Evolutionary conservation across 2,329 filamentous ascomycete species (phyloP).

Genomic region (Didymella pomorum): DNA sequence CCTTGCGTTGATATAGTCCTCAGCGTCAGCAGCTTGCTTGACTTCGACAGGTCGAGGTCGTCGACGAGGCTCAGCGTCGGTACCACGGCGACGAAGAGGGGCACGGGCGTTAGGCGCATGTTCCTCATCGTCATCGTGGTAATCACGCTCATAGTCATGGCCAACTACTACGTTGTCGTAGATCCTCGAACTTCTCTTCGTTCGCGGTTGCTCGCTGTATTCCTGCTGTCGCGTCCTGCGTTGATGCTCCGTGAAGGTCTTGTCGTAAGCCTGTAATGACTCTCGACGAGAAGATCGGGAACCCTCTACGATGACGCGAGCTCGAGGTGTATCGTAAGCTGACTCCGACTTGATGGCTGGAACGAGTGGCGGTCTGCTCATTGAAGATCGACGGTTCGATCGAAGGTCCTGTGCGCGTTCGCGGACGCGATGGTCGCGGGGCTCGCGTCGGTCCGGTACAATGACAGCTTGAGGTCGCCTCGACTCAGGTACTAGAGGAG

Average conservation of each 20-base stretch:
- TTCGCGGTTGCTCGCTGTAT: constrained; percentile 25
- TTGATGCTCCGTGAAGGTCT: constrained; percentile 24
- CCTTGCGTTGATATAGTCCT: constrained; percentile 42
- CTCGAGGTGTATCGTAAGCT: constrained; percentile 35
- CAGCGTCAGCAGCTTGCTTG: constrained; percentile 32
- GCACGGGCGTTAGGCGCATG: background rate
- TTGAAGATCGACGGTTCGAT: constrained; percentile 30
- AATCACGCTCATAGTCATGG: constrained; percentile 24
- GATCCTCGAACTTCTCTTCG: constrained; percentile 26
- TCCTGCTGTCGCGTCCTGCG: constrained; percentile 4
- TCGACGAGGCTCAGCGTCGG: constrained; percentile 32
- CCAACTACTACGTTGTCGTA: constrained; percentile 15
- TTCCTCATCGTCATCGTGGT: constrained; percentile 25
- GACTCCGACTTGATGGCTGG: constrained; percentile 46
- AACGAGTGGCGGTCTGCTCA: constrained; percentile 46
- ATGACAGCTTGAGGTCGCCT: constrained; percentile 25
- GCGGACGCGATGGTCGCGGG: constrained; percentile 22
- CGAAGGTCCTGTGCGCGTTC: constrained; percentile 26
- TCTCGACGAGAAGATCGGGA: constrained; percentile 31
- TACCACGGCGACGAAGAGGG: constrained; percentile 28
- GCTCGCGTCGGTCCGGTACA: constrained; percentile 23
- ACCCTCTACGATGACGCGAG: constrained; percentile 41
- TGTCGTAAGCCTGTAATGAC: constrained; percentile 41
- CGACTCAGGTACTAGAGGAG: background rate
- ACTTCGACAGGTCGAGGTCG: constrained; percentile 27